Conservation (phyloP, 2,329 filamentous ascomycete genomes). For the Aspergillus fumigatus region DNA sequence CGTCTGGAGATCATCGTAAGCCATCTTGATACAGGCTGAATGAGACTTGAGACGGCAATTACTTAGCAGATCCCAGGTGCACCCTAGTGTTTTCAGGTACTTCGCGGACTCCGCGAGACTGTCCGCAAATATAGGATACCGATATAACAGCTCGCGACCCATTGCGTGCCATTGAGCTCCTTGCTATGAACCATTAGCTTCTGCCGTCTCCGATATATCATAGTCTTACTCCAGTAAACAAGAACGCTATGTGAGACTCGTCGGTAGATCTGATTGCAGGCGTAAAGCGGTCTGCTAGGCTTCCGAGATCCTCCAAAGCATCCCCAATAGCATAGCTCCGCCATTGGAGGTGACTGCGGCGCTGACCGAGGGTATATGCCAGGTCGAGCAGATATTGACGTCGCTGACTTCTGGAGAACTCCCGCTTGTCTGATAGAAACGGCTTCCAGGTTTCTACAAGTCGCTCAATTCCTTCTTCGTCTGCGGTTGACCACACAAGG, state of each 20-base stretch:
- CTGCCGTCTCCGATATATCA: not conserved
- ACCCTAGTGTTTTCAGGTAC: slow-evolving; percentile 11
- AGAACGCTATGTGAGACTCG: not conserved
- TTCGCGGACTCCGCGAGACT: slow-evolving; percentile 5
- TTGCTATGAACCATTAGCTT: slow-evolving; percentile 12
- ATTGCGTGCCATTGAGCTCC: slow-evolving; percentile 27
- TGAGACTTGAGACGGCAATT: not conserved
- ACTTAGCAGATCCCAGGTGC: slow-evolving; percentile 8
- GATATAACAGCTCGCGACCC: slow-evolving; percentile 18
- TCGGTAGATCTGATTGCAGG: not conserved
- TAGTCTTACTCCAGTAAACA: not conserved
- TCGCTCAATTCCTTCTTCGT: slow-evolving; percentile 8
- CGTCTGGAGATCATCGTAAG: not conserved
- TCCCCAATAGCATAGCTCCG: not conserved
- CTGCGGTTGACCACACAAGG: slow-evolving; percentile 9
- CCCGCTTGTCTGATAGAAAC: not conserved
- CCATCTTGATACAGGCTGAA: not conserved
- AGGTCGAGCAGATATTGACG: not conserved
- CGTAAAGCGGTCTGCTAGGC: not conserved
- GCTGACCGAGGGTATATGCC: slow-evolving; percentile 2
- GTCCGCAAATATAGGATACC: slow-evolving; percentile 11
- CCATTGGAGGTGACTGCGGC: not conserved
- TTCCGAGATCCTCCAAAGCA: not conserved
- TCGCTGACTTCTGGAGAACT: not conserved
- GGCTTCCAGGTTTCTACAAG: slow-evolving; percentile 1